These are phyloP conservation scores for Vigna nakashimae DNA, from an alignment of 306 rosid genomes.

Conservation along the genomic window DNA sequence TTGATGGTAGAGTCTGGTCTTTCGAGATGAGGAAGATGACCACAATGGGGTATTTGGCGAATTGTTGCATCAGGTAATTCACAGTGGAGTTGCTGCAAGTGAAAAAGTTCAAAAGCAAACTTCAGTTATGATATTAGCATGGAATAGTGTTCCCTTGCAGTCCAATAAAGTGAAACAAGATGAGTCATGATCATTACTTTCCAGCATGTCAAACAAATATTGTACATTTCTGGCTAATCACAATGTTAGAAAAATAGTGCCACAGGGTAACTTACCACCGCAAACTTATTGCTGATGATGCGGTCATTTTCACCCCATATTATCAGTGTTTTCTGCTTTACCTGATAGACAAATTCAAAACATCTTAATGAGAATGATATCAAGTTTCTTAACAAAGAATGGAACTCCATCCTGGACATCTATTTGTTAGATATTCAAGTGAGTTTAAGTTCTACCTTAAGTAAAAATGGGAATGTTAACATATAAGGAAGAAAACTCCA, in stretches of 20 bases:
- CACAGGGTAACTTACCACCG: constrained; percentile 67
- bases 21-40: constrained; percentile 93
- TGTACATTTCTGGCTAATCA: constrained; percentile 12
- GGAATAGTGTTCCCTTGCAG: constrained; percentile 18
- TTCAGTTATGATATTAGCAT: constrained; percentile 8
- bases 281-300: constrained; percentile 82
- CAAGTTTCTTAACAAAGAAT: not conserved
- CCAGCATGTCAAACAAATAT: constrained; percentile 4
- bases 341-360: constrained; percentile 58
- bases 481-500: too few species aligned
- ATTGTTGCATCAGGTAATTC: constrained; percentile 77
- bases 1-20: constrained; percentile 69
- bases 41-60: constrained; percentile 80
- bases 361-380: constrained; percentile 9
- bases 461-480: too few species aligned
- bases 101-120: constrained; percentile 20
- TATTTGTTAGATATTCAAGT: too few species aligned
- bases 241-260: constrained; percentile 31
- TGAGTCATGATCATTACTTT: constrained; percentile 18
- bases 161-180: constrained; percentile 26
- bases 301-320: constrained; percentile 96
- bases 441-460: too few species aligned
- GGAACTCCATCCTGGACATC: not conserved
- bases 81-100: constrained; percentile 78
- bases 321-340: constrained; percentile 84